phyloP scores from a whole-genome alignment of 257 asterid species.

The Jaltomata sinuosa region DNA sequence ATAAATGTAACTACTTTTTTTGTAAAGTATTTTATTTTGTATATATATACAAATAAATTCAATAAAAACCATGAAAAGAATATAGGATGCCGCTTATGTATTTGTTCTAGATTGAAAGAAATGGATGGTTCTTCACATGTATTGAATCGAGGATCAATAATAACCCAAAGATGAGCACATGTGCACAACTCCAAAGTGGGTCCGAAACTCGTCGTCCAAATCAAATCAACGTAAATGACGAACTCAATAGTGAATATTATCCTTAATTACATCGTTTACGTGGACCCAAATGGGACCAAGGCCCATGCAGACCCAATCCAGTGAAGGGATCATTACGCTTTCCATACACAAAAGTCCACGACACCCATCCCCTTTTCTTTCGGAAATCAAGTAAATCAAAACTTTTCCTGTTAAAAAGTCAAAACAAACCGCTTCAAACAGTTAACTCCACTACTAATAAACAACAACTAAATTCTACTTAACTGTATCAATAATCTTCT shows the following conservation, averaged over 20 bases:
- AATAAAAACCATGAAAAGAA: too few species aligned
- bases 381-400: background rate
- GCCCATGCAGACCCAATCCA: constrained; percentile 1
- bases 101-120: too few species aligned
- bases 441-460: background rate
- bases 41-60: too few species aligned
- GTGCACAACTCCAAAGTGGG: background rate
- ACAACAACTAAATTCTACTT: background rate
- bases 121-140: background rate
- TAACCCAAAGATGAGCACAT: background rate
- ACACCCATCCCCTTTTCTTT: background rate
- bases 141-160: background rate
- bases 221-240: background rate
- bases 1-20: too few species aligned
- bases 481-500: background rate
- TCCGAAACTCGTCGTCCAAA: background rate
- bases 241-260: background rate
- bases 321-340: constrained; percentile 5
- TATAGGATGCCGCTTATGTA: too few species aligned
- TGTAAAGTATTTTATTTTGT: too few species aligned
- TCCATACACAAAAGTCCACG: constrained; percentile 6
- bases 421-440: constrained; percentile 1
- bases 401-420: background rate
- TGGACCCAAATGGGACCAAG: background rate
- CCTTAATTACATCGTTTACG: background rate